Evolutionary conservation across 106 monocot species (phyloP), one percentile per base, ranked within the genome.

Genomic region (Phalaenopsis aphrodite): DNA sequence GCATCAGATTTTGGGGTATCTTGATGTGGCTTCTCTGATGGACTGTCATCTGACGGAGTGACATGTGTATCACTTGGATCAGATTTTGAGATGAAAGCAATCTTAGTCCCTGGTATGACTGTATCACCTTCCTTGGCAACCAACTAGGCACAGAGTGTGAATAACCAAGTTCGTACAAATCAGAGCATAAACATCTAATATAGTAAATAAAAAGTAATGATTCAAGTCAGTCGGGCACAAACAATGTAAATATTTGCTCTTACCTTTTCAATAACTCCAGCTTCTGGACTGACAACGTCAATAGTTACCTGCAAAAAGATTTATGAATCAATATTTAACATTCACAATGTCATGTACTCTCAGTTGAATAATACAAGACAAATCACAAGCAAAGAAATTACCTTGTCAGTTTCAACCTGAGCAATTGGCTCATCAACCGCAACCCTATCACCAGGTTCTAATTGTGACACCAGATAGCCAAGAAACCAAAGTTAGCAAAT

Each of bases 361-460:
- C 49, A 48, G 1, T 14, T 41, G 17, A 64, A 64, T 69, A 11
- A 69, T 71, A 11, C 92, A 66, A 8, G 43, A 45, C 14, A 73
- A 18, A n/a, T 24, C 36, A 47, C 3, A 67, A 52, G 23, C 36
- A 38, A 64, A 81, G 19, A 21, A 75, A 39, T 23, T 83, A 97
- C 97, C 97, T 98, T 98, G 73, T 98, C 97, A 15, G 97, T 98
- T 87, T 98, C 97, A 82, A 98, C 79, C 78, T 97, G 96, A 17
- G 96, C 96, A 85, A 97, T 97, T 21, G 91, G 84, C 80, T 97
- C 94, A 85, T 93, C 96, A 73, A 82, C 66, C 72, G 81, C 85
- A 81, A 98, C 97, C n/a, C 82, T 82, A 72, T 98, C 97, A 67
- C 94, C 94, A 81, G 97, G 97, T 79, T 98, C 94, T 98, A 88